Conservation (phyloP, 2,329 filamentous ascomycete genomes). For the Xylariaceae sp. region DNA sequence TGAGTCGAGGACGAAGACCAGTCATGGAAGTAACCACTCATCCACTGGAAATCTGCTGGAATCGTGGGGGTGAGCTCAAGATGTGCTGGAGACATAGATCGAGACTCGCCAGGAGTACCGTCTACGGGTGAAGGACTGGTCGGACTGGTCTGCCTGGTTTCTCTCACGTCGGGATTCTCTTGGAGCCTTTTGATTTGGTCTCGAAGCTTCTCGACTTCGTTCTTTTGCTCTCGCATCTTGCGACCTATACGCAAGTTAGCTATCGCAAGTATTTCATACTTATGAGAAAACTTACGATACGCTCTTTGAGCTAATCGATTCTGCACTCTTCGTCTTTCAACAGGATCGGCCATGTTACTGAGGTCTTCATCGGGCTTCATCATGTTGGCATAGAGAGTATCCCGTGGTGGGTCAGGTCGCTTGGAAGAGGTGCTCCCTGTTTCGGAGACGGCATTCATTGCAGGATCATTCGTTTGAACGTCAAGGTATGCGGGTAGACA, state of each 20-base stretch:
- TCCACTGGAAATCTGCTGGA: slow-evolving; percentile 17
- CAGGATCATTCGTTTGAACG: neutral
- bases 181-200: slow-evolving; percentile 20
- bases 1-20: slow-evolving; percentile 15
- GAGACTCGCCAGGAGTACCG: neutral
- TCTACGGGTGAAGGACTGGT: slow-evolving; percentile 9
- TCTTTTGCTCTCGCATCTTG: slow-evolving; percentile 22
- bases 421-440: slow-evolving; percentile 2
- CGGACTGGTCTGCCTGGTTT: slow-evolving; percentile 16
- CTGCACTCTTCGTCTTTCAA: slow-evolving; percentile 17
- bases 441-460: slow-evolving; percentile 11
- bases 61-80: slow-evolving; percentile 15
- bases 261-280: neutral
- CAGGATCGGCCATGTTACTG: slow-evolving; percentile 18
- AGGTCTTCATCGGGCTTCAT: slow-evolving; percentile 22
- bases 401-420: slow-evolving; percentile 17
- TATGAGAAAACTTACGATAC: slow-evolving; percentile 17
- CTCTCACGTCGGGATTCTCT: slow-evolving; percentile 16
- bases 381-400: slow-evolving; percentile 20
- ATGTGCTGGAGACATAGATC: slow-evolving; percentile 12
- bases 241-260: slow-evolving; percentile 11
- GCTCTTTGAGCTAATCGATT: slow-evolving; percentile 19
- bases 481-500: neutral
- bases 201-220: slow-evolving; percentile 21
- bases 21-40: slow-evolving; percentile 17